Evolutionary conservation across 176 grass and related monocot species (phyloP).

Genomic region (Luzula sylvatica): DNA sequence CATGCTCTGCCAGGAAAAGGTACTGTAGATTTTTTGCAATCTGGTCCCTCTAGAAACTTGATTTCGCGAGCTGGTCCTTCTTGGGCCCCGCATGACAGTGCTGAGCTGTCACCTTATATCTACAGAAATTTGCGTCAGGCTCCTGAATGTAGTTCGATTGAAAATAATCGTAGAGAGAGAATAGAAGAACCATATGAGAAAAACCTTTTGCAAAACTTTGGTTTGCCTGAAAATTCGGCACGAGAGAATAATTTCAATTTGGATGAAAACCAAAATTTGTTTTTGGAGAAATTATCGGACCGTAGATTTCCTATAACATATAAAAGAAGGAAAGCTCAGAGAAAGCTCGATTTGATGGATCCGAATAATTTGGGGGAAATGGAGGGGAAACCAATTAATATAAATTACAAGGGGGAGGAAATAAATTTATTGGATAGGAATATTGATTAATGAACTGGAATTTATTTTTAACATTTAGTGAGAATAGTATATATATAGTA

Average conservation of each 20-base stretch:
- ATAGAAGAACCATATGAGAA: slow-evolving; percentile 17
- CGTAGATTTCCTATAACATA: slow-evolving; percentile 58
- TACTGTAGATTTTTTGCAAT: slow-evolving; percentile 19
- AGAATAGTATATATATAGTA: not conserved
- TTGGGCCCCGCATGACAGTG: slow-evolving; percentile 17
- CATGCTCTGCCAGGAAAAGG: slow-evolving; percentile 20
- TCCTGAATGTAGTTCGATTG: slow-evolving; percentile 18
- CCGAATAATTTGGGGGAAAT: slow-evolving; percentile 19
- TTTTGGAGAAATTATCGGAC: slow-evolving; percentile 13
- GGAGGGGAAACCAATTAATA: slow-evolving; percentile 31
- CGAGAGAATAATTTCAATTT: slow-evolving; percentile 30
- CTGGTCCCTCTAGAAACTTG: slow-evolving; percentile 18
- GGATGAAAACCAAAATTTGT: not conserved
- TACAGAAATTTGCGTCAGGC: slow-evolving; percentile 19
- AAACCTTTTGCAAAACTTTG: slow-evolving; percentile 43
- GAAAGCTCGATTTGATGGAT: slow-evolving; percentile 31
- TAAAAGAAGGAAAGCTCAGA: slow-evolving; percentile 53
- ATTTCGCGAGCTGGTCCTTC: slow-evolving; percentile 26
- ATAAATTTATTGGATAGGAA: slow-evolving; percentile 5
- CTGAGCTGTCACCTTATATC: slow-evolving; percentile 25
- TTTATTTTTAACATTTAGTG: slow-evolving; percentile 6
- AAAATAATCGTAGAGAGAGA: slow-evolving; percentile 10
- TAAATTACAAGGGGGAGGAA: not conserved
- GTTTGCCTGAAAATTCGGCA: slow-evolving; percentile 17
- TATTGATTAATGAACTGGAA: slow-evolving; percentile 10